phyloP scores from a whole-genome alignment of 331 rosid species.

The Spiraea crenata region DNA sequence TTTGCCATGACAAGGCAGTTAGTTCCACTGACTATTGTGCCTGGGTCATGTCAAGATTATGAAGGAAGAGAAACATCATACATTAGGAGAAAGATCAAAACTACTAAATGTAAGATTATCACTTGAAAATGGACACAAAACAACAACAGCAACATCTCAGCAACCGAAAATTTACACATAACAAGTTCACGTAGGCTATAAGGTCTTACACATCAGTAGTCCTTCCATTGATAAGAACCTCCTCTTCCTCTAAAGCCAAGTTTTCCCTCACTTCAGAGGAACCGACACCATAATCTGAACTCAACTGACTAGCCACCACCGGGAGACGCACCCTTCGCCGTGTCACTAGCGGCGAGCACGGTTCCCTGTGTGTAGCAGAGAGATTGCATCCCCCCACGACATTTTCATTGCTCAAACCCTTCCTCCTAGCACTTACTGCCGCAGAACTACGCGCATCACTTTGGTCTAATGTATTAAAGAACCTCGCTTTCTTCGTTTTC shows the following conservation, averaged over 20 bases:
- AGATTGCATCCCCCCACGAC: conserved; percentile 17
- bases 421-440: conserved; percentile 22
- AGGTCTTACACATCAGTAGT: conserved; percentile 34
- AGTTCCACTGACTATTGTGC: neutral
- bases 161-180: conserved; percentile 3
- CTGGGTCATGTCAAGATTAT: neutral
- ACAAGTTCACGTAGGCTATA: neutral
- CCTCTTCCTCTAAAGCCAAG: conserved; percentile 26
- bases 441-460: conserved; percentile 17
- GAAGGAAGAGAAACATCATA: neutral
- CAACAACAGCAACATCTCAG: neutral
- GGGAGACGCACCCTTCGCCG: conserved; percentile 19
- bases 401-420: conserved; percentile 25
- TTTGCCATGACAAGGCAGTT: neutral
- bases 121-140: neutral
- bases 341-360: conserved; percentile 9
- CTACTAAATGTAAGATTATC: neutral
- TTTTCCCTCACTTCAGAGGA: conserved; percentile 35
- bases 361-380: neutral
- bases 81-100: neutral
- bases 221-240: neutral
- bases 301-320: conserved; percentile 25
- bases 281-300: conserved; percentile 32
- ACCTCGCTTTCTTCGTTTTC: conserved; percentile 16
- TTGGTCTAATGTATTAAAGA: conserved; percentile 6